Conservation (phyloP, 2,329 filamentous ascomycete genomes). For the Biscogniauxia marginata region DNA sequence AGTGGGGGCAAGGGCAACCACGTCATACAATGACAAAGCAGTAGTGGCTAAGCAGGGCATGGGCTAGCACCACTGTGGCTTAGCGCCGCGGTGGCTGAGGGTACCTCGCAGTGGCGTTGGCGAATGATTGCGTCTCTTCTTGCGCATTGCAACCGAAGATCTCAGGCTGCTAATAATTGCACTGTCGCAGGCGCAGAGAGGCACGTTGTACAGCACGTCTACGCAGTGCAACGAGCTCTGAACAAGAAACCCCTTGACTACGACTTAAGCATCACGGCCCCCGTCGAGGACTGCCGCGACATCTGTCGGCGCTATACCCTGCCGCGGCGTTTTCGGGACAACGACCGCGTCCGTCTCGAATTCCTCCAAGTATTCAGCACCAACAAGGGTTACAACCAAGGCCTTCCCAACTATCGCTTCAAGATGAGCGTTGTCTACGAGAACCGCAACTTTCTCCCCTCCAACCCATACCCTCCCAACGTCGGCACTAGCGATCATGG, state of each 20-base stretch:
- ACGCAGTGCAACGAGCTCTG: conserved; percentile 16
- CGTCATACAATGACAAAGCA: too few species aligned
- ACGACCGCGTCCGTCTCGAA: conserved; percentile 40
- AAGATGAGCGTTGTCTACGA: conserved; percentile 55
- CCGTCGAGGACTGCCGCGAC: conserved; percentile 5
- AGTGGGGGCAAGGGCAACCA: too few species aligned
- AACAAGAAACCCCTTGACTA: conserved; percentile 16
- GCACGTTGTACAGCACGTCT: conserved; percentile 17
- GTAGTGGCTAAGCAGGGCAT: too few species aligned
- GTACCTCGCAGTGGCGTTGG: too few species aligned
- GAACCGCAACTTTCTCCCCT: conserved; percentile 47
- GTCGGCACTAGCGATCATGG: conserved; percentile 37
- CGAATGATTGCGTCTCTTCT: too few species aligned
- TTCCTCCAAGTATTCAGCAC: conserved; percentile 38
- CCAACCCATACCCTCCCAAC: conserved; percentile 47
- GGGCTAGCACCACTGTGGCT: too few species aligned
- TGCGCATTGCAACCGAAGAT: conserved; percentile 11
- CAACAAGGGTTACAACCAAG: conserved; percentile 24
- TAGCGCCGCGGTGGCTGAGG: too few species aligned
- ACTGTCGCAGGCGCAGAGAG: conserved; percentile 12
- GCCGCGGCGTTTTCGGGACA: conserved; percentile 18
- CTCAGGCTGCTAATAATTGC: conserved; percentile 20
- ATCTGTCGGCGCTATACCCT: conserved; percentile 27
- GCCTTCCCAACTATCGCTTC: conserved; percentile 21
- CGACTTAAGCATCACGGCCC: conserved; percentile 4